These are phyloP conservation scores for Mycena filopes DNA, from an alignment of 768 basidiomycete genomes.

Conservation along the genomic window DNA sequence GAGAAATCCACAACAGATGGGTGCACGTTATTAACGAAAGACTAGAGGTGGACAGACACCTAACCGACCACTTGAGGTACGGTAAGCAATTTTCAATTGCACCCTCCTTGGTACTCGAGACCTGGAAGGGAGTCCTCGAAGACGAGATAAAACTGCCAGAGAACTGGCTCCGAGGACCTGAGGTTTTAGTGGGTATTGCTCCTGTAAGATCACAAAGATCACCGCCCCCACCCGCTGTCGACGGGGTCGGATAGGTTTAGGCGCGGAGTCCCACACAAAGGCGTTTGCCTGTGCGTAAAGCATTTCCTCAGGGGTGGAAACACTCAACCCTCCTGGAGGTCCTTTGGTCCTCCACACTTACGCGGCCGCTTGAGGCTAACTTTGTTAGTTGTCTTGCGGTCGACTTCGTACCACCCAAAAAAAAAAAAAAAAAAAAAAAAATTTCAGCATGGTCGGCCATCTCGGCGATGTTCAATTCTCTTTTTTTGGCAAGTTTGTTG, in stretches of 20 bases:
- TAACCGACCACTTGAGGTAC: neutral
- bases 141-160: neutral
- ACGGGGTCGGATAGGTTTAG: neutral
- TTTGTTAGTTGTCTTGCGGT: neutral
- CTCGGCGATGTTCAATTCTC: too few species aligned
- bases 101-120: neutral
- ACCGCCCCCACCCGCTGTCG: neutral
- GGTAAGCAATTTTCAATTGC: neutral
- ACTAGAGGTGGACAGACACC: neutral
- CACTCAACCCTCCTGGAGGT: too few species aligned
- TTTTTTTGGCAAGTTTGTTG: too few species aligned
- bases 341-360: too few species aligned
- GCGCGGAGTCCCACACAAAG: neutral
- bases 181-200: slow-evolving; percentile 10
- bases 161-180: slow-evolving; percentile 3
- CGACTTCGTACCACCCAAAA: too few species aligned
- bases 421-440: too few species aligned
- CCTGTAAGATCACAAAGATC: neutral
- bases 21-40: neutral
- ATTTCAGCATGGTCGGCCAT: too few species aligned
- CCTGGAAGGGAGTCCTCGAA: neutral
- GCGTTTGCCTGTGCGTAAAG: neutral
- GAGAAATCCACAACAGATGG: neutral
- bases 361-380: neutral
- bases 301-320: too few species aligned